Conservation (phyloP, 305 asterid species). For the Plantago coronopus region DNA sequence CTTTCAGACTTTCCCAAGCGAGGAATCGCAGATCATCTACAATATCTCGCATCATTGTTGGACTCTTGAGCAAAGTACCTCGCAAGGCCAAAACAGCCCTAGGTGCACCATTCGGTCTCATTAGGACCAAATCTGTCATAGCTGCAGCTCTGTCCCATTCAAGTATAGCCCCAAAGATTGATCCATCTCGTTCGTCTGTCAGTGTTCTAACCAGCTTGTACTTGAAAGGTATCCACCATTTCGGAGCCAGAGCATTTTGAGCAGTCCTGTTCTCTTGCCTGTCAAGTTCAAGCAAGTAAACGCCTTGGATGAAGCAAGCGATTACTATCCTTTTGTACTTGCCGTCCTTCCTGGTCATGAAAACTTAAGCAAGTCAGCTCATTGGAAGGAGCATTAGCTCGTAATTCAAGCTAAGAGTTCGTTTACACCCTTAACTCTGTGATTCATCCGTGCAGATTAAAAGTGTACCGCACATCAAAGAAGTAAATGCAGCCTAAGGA, state of each 20-base stretch:
- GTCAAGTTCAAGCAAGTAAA: constrained; percentile 92
- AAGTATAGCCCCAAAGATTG: constrained; percentile 80
- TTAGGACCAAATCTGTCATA: constrained; percentile 58
- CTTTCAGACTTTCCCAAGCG: constrained; percentile 86
- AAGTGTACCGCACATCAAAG: not conserved
- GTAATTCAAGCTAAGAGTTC: not conserved
- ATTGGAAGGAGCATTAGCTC: not conserved
- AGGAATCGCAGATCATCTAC: constrained; percentile 88
- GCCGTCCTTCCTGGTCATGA: constrained; percentile 65
- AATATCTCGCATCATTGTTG: constrained; percentile 76
- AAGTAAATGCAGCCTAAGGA: not conserved
- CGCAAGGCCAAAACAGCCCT: constrained; percentile 71
- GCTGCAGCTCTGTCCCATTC: constrained; percentile 99
- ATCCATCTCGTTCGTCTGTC: constrained; percentile 85
- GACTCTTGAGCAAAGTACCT: constrained; percentile 77
- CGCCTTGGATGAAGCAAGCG: constrained; percentile 93
- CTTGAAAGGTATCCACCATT: constrained; percentile 96
- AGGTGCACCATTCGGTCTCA: constrained; percentile 89
- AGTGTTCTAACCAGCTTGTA: constrained; percentile 73
- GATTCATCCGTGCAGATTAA: not conserved
- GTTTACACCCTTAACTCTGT: not conserved
- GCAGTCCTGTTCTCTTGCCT: constrained; percentile 68
- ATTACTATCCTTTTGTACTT: constrained; percentile 84
- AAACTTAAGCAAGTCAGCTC: constrained; percentile 11
- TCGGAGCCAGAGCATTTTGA: constrained; percentile 79